phyloP scores from a whole-genome alignment of 2,329 filamentous ascomycete species.

The Ceratocystis cubensis region DNA sequence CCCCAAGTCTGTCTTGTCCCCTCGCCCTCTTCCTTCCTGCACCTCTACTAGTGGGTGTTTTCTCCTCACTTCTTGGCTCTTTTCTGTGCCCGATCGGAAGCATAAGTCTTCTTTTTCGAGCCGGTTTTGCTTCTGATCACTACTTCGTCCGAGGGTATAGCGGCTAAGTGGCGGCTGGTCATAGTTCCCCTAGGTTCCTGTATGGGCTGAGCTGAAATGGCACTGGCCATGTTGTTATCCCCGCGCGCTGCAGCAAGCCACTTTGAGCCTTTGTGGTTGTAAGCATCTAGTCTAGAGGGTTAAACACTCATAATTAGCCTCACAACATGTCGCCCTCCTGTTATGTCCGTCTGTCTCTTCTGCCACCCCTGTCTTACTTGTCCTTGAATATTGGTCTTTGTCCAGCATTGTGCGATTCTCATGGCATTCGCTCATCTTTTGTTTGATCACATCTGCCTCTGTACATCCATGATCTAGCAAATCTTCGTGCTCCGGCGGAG shows the following conservation, averaged over 20 bases:
- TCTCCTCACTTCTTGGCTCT: not conserved
- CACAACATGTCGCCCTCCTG: not conserved
- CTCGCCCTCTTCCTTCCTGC: not conserved
- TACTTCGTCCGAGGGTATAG: slow-evolving; percentile 4
- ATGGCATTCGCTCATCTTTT: not conserved
- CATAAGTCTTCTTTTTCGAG: not conserved
- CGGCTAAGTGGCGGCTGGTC: not conserved
- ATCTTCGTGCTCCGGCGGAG: not conserved
- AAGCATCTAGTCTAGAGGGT: not conserved
- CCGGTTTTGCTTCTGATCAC: slow-evolving; percentile 9
- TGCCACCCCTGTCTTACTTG: not conserved
- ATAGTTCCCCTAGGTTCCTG: not conserved
- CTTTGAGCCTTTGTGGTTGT: not conserved
- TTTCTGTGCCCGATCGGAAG: not conserved
- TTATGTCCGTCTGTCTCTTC: not conserved
- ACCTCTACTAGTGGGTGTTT: not conserved
- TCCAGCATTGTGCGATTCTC: not conserved
- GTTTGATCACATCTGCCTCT: not conserved
- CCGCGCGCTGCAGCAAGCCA: not conserved
- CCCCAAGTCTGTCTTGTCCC: not conserved
- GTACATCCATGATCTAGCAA: not conserved
- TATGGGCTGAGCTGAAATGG: not conserved
- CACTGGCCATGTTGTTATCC: not conserved
- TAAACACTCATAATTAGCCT: not conserved
- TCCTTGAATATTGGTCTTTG: not conserved